phyloP scores from a whole-genome alignment of 2,329 filamentous ascomycete genomes.

The Raffaelea albimanens region DNA sequence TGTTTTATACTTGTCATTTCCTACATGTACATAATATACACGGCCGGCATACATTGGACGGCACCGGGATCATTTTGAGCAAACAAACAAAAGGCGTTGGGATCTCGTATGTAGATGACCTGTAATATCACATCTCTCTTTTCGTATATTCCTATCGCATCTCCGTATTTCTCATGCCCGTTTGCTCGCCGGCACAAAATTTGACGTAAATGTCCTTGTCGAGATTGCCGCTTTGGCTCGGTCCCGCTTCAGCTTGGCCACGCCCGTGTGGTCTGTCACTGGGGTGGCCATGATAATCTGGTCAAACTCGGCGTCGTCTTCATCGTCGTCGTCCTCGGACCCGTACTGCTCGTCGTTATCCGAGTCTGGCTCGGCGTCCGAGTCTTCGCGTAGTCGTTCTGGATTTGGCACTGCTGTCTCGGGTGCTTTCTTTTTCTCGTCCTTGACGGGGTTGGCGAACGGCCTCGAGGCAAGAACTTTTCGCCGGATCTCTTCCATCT shows the following conservation, averaged over 20 bases:
- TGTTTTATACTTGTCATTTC: no score
- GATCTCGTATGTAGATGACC: no score
- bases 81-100: no score
- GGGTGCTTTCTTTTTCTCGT: conserved; percentile 43
- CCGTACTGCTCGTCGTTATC: conserved; percentile 36
- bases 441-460: conserved; percentile 53
- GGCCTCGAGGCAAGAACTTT: conserved; percentile 88
- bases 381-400: conserved; percentile 42
- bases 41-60: no score
- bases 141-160: no score
- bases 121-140: no score
- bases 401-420: conserved; percentile 53
- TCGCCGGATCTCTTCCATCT: conserved; percentile 86
- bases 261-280: conserved; percentile 74
- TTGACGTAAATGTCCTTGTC: conserved; percentile 42
- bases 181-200: conserved; percentile 36
- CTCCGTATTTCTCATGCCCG: conserved; percentile 35
- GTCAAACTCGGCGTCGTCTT: conserved; percentile 74
- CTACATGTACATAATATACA: no score
- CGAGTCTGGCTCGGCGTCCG: conserved; percentile 62
- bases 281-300: conserved; percentile 87
- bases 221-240: conserved; percentile 36
- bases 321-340: conserved; percentile 36
- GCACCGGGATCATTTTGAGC: no score
- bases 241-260: conserved; percentile 47